Evolutionary conservation across 345 rosid genomes (phyloP).

Genomic region (Pugionium dolabratum): DNA sequence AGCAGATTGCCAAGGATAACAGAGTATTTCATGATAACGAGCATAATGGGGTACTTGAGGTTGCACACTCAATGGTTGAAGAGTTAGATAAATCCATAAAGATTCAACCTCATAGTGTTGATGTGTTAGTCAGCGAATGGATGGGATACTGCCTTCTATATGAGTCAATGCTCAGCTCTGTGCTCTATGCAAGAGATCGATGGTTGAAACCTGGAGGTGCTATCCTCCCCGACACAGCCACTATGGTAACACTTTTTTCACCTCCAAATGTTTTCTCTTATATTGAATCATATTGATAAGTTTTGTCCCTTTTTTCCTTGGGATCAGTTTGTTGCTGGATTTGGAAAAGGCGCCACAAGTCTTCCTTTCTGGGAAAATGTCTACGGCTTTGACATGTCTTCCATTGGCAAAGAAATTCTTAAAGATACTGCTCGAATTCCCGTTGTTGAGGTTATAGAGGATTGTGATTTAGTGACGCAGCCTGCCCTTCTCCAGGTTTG

Average conservation of each 20-base stretch:
- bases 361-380: constrained; percentile 94
- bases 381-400: constrained; percentile 86
- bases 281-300: constrained; percentile 13
- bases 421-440: constrained; percentile 71
- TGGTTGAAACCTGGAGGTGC: constrained; percentile 99
- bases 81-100: constrained; percentile 57
- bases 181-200: constrained; percentile 86
- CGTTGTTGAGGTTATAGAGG: constrained; percentile 68
- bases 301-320: constrained; percentile 15
- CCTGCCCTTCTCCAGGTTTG: constrained; percentile 62
- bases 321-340: constrained; percentile 80
- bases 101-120: constrained; percentile 73
- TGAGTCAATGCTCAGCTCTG: constrained; percentile 93
- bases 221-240: constrained; percentile 93
- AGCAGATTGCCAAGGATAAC: constrained; percentile 84
- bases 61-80: constrained; percentile 86
- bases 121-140: constrained; percentile 92
- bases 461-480: constrained; percentile 62
- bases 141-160: constrained; percentile 97
- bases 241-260: constrained; percentile 49
- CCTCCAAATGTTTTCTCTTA: constrained; percentile 1
- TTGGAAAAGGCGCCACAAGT: constrained; percentile 88
- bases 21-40: constrained; percentile 47
- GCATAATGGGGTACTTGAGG: constrained; percentile 64
- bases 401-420: constrained; percentile 70